Conservation (phyloP, 2,329 filamentous ascomycete genomes). For the Diaporthe australafricana region DNA sequence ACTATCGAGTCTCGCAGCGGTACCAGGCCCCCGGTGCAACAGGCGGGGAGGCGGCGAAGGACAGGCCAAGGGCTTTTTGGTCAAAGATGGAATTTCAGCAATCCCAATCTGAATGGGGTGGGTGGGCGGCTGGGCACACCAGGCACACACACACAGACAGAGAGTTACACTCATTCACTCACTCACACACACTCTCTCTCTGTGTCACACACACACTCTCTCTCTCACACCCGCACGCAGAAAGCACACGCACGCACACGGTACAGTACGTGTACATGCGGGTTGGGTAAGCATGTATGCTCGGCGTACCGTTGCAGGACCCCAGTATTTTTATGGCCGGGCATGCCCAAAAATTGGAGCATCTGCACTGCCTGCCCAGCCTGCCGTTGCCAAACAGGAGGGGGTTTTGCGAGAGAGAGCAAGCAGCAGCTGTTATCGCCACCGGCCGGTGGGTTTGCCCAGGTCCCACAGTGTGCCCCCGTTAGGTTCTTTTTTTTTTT, state of each 20-base stretch:
- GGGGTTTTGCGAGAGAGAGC: neutral
- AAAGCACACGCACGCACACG: neutral
- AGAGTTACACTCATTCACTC: too few species aligned
- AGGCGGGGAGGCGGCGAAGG: neutral
- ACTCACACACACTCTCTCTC: constrained; percentile 6
- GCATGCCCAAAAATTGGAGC: constrained; percentile 32
- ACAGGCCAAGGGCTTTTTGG: neutral
- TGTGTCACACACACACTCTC: too few species aligned
- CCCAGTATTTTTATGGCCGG: constrained; percentile 21
- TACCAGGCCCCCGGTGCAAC: neutral
- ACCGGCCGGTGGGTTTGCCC: constrained; percentile 11
- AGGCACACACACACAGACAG: too few species aligned
- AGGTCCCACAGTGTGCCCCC: constrained; percentile 17
- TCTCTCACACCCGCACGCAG: neutral
- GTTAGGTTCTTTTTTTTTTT: neutral
- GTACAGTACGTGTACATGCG: neutral
- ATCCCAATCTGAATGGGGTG: neutral
- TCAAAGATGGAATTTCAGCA: neutral
- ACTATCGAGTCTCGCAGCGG: neutral
- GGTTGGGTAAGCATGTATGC: neutral
- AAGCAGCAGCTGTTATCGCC: constrained; percentile 2
- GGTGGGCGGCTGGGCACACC: too few species aligned
- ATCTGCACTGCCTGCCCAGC: constrained; percentile 11
- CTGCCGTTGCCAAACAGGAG: constrained; percentile 29
- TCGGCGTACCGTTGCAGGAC: constrained; percentile 1